Evolutionary conservation across 306 rosid species (phyloP).

Genomic region (Quillaja saponaria): DNA sequence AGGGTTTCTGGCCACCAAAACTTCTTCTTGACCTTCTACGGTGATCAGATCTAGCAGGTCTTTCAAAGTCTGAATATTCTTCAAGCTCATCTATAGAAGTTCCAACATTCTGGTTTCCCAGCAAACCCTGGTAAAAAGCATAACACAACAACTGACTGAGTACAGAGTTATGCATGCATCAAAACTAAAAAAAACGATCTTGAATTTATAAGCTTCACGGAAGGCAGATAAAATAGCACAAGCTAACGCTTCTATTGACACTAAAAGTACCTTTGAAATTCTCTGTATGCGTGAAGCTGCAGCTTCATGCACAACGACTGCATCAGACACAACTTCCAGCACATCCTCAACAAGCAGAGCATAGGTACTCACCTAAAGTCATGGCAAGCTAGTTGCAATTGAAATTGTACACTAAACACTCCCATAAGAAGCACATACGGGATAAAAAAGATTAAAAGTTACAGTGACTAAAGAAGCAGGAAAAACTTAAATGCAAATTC

Average conservation of each 20-base stretch:
- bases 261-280: conserved; percentile 72
- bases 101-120: conserved; percentile 68
- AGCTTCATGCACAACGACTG: conserved; percentile 81
- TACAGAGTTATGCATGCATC: too few relatives aligned
- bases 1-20: conserved; percentile 47
- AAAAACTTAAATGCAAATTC: too few relatives aligned
- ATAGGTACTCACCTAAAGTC: conserved; percentile 81
- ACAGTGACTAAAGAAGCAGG: too few relatives aligned
- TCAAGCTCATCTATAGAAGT: conserved; percentile 54
- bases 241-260: too few relatives aligned
- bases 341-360: conserved; percentile 87
- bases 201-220: too few relatives aligned
- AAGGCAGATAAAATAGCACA: too few relatives aligned
- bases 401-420: conserved; percentile 17
- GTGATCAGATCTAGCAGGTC: conserved; percentile 36
- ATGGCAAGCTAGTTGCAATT: conserved; percentile 9
- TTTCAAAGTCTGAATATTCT: conserved; percentile 56
- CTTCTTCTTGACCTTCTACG: conserved; percentile 43
- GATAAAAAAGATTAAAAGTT: too few relatives aligned
- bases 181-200: too few relatives aligned
- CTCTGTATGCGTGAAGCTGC: conserved; percentile 89
- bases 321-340: conserved; percentile 78
- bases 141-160: too few relatives aligned
- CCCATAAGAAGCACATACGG: too few relatives aligned
- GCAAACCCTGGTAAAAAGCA: conserved; percentile 65